Percentiles rank a stretch among this genome's conserved stretches.
phyloP scores from a whole-genome alignment of 1,284 basidiomycete species.

The Trametes sp. region DNA sequence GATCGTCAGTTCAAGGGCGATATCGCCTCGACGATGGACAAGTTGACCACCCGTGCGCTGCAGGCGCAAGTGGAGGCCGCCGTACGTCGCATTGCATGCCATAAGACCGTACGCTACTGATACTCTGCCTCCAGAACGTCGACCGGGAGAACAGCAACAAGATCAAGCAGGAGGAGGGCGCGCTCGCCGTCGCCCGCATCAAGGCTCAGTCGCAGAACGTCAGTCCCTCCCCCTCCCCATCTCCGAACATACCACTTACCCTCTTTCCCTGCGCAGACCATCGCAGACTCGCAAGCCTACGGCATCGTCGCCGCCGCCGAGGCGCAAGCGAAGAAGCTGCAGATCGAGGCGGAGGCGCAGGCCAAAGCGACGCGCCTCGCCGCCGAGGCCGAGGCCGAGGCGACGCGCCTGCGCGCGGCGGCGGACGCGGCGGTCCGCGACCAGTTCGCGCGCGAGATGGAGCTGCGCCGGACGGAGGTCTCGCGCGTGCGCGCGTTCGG shows the following conservation, averaged over 20 bases:
- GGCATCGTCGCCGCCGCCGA: conserved; percentile 74
- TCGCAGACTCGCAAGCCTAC: conserved; percentile 80
- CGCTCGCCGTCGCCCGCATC: conserved; percentile 76
- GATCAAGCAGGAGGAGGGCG: conserved; percentile 83
- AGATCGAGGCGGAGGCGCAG: conserved; percentile 76
- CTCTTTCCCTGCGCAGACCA: conserved; percentile 48
- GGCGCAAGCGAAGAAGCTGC: conserved; percentile 72
- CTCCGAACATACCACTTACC: neutral
- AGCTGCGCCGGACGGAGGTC: conserved; percentile 70
- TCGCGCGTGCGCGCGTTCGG: conserved; percentile 70
- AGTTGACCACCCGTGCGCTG: conserved; percentile 79
- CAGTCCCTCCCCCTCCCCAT: conserved; percentile 20
- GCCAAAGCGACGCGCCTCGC: conserved; percentile 75
- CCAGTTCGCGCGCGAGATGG: conserved; percentile 79
- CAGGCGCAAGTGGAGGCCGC: conserved; percentile 87
- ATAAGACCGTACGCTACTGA: neutral
- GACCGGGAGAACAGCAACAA: conserved; percentile 86
- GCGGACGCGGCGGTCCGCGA: conserved; percentile 70
- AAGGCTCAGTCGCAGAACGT: conserved; percentile 73
- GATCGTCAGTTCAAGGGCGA: conserved; percentile 85
- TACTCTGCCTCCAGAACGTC: conserved; percentile 60
- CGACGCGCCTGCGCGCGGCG: conserved; percentile 65
- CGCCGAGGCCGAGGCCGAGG: conserved; percentile 77
- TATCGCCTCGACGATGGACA: conserved; percentile 84
- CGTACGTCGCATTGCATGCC: conserved; percentile 48